These are phyloP conservation scores for Eucalyptus erythrocorys DNA, from an alignment of 345 rosid species.

Conservation along the genomic window DNA sequence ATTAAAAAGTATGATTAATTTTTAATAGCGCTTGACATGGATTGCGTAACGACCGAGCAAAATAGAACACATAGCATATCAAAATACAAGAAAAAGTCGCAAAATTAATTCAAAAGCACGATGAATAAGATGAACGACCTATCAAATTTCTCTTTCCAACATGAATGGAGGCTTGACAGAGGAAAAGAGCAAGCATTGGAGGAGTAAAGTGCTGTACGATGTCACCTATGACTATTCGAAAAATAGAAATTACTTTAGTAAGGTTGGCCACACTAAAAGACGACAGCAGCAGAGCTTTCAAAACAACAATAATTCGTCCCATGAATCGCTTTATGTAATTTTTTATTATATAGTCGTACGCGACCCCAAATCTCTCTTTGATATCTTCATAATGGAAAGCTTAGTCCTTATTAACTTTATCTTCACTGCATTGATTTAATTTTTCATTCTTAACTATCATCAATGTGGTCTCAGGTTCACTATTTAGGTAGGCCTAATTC, in stretches of 20 bases:
- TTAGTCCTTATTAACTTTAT: background rate
- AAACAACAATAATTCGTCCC: background rate
- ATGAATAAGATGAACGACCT: background rate
- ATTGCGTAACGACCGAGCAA: background rate
- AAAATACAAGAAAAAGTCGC: background rate
- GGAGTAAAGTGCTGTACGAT: background rate
- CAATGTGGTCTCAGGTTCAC: background rate
- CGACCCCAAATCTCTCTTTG: background rate
- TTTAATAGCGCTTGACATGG: background rate
- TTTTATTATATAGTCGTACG: conserved; percentile 27
- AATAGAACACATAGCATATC: background rate
- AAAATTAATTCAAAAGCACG: background rate
- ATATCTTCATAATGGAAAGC: background rate
- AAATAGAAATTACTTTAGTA: background rate
- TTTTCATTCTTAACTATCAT: background rate
- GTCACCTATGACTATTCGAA: background rate
- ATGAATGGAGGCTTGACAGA: background rate
- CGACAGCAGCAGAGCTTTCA: background rate
- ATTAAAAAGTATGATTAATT: background rate
- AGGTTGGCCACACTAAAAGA: background rate
- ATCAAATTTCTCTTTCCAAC: background rate
- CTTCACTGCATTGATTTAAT: background rate
- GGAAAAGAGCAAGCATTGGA: background rate
- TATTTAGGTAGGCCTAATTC: background rate
- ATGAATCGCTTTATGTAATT: background rate